These are phyloP conservation scores for Ilex aquifolium DNA, from an alignment of 257 asterid species.

Conservation along the genomic window DNA sequence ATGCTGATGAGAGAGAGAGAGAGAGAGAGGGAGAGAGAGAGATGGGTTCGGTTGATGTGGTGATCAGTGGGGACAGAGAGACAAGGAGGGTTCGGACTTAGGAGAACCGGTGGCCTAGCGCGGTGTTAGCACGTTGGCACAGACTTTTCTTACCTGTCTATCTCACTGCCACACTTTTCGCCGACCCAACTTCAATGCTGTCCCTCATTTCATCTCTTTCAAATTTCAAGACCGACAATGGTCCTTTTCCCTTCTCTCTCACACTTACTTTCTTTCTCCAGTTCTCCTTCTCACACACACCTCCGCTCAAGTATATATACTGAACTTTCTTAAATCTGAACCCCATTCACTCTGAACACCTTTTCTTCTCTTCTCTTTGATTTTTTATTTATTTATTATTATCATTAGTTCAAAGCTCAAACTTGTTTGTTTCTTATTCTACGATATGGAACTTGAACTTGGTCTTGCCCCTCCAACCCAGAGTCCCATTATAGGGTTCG, in stretches of 20 bases:
- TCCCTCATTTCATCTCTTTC: slow-evolving; percentile 29
- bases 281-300: background rate
- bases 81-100: slow-evolving; percentile 27
- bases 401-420: too few relatives aligned
- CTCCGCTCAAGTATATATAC: background rate
- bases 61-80: slow-evolving; percentile 21
- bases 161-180: slow-evolving; percentile 45
- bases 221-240: slow-evolving; percentile 18
- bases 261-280: too few relatives aligned
- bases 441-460: slow-evolving; percentile 56
- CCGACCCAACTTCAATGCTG: slow-evolving; percentile 70
- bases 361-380: too few relatives aligned
- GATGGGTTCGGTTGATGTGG: slow-evolving; percentile 9
- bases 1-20: too few relatives aligned
- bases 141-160: slow-evolving; percentile 31
- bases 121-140: slow-evolving; percentile 17
- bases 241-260: background rate
- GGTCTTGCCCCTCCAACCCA: slow-evolving; percentile 44
- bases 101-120: slow-evolving; percentile 5
- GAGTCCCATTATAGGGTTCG: background rate
- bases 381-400: too few relatives aligned
- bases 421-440: background rate
- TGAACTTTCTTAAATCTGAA: slow-evolving; percentile 7
- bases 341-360: background rate
- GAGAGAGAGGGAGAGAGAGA: too few relatives aligned